A percentile compares a stretch with the other conserved stretches of the same genome.
Evolutionary conservation across 2,329 filamentous ascomycete genomes (phyloP).

Genomic region (Fusarium hostae): DNA sequence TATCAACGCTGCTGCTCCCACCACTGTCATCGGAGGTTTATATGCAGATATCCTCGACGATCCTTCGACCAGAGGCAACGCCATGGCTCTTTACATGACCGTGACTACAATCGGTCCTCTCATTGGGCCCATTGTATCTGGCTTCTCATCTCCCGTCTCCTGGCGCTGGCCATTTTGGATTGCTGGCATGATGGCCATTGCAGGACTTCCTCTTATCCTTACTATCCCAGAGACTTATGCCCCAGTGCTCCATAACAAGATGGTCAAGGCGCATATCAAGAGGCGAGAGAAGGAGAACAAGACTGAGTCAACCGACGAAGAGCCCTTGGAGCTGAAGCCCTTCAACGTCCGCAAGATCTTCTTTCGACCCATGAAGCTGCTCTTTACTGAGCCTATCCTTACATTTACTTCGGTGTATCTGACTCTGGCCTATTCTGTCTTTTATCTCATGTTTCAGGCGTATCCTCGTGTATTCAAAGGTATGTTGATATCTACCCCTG

Average conservation of each 20-base stretch:
- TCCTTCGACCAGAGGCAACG: slow-evolving; percentile 47
- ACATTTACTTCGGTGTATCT: slow-evolving; percentile 60
- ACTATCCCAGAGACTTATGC: slow-evolving; percentile 60
- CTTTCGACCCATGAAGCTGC: slow-evolving; percentile 60
- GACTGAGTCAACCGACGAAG: slow-evolving; percentile 49
- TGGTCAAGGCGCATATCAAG: slow-evolving; percentile 59
- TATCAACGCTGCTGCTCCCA: slow-evolving; percentile 50
- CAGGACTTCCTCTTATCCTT: slow-evolving; percentile 49
- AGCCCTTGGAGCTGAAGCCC: slow-evolving; percentile 49
- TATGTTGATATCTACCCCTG: neutral
- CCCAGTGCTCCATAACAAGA: slow-evolving; percentile 61
- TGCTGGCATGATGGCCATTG: slow-evolving; percentile 45
- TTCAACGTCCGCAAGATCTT: slow-evolving; percentile 57
- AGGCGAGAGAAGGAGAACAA: slow-evolving; percentile 54
- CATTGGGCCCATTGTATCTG: slow-evolving; percentile 63
- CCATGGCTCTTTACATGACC: slow-evolving; percentile 51
- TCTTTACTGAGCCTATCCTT: slow-evolving; percentile 63
- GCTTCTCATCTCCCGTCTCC: slow-evolving; percentile 59
- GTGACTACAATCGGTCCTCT: slow-evolving; percentile 52
- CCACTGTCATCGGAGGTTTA: slow-evolving; percentile 49
- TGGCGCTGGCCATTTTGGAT: slow-evolving; percentile 57
- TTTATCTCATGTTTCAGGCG: slow-evolving; percentile 64
- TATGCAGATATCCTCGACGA: slow-evolving; percentile 50
- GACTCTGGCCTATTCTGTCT: slow-evolving; percentile 61
- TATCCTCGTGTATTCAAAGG: slow-evolving; percentile 61